Conservation (phyloP, 352 stramenopile genomes). For the Phytopythium montanum region DNA sequence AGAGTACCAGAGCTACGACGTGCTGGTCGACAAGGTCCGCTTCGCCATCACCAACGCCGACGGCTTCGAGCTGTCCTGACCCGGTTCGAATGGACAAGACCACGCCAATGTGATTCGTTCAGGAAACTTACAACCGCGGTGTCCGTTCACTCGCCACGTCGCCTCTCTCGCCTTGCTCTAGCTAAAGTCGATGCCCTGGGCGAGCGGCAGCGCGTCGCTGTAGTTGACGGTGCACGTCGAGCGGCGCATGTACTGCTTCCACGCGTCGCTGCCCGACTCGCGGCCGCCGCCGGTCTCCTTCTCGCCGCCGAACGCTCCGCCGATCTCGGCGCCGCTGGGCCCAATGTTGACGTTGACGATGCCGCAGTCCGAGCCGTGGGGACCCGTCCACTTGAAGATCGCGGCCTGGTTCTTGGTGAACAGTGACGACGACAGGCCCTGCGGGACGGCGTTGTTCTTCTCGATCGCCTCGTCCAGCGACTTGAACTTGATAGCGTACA, state of each 20-base stretch:
- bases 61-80: slow-evolving; percentile 69
- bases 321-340: slow-evolving; percentile 90
- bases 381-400: slow-evolving; percentile 92
- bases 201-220: slow-evolving; percentile 89
- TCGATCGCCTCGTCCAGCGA: slow-evolving; percentile 89
- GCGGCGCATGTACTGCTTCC: slow-evolving; percentile 95
- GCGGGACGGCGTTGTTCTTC: slow-evolving; percentile 90
- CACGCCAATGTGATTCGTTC: not conserved
- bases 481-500: slow-evolving; percentile 91
- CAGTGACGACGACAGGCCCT: slow-evolving; percentile 89
- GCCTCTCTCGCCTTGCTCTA: slow-evolving; percentile 19
- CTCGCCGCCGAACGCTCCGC: slow-evolving; percentile 90
- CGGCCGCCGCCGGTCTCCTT: slow-evolving; percentile 91
- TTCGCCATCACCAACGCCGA: slow-evolving; percentile 80
- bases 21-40: slow-evolving; percentile 65
- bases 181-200: slow-evolving; percentile 91
- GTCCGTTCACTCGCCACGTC: not conserved
- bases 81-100: not conserved
- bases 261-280: slow-evolving; percentile 89
- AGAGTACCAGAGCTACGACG: slow-evolving; percentile 64
- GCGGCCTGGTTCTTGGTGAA: slow-evolving; percentile 91
- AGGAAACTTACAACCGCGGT: not conserved
- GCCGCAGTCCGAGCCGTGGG: slow-evolving; percentile 87
- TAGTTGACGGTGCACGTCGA: slow-evolving; percentile 94
- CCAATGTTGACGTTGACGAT: slow-evolving; percentile 95